Percentiles rank a stretch among this genome's conserved stretches.
phyloP scores from a whole-genome alignment of 805 yeast species.

The Saccharomycopsis schoenii region DNA sequence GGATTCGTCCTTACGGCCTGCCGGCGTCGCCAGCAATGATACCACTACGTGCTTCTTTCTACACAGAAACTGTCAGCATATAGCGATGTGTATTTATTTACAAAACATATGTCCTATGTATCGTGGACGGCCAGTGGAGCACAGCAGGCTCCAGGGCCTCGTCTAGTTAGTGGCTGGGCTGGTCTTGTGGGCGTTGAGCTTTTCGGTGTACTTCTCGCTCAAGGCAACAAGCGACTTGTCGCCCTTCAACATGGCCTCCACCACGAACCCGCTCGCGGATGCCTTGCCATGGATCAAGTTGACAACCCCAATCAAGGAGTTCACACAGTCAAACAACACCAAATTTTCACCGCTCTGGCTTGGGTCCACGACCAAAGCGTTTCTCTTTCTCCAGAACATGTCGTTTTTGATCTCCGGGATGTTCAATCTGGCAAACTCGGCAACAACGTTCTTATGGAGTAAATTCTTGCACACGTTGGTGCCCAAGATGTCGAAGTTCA shows the following conservation, averaged over 20 bases:
- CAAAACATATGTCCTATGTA: no score
- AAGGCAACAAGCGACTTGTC: slow-evolving; percentile 17
- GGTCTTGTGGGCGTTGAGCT: not conserved
- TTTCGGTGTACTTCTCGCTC: slow-evolving; percentile 6
- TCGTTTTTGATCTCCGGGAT: slow-evolving; percentile 35
- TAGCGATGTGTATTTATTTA: no score
- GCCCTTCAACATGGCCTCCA: slow-evolving; percentile 36
- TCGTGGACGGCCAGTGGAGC: no score
- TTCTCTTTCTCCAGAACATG: slow-evolving; percentile 60
- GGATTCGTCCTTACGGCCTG: no score
- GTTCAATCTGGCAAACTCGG: slow-evolving; percentile 40
- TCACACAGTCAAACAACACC: slow-evolving; percentile 43
- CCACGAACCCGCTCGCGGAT: slow-evolving; percentile 49
- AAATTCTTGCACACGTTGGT: slow-evolving; percentile 41
- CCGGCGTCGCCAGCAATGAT: no score
- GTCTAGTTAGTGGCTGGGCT: not conserved
- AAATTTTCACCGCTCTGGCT: slow-evolving; percentile 46
- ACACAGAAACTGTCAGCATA: no score
- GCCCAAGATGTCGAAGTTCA: slow-evolving; percentile 53
- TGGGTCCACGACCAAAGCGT: slow-evolving; percentile 34
- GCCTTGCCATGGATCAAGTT: slow-evolving; percentile 50
- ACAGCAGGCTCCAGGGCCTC: not conserved
- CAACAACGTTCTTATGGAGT: slow-evolving; percentile 39
- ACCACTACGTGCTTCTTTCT: no score
- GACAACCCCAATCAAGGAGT: slow-evolving; percentile 63